These are phyloP conservation scores for Auriscalpium microsporum DNA, from an alignment of 768 basidiomycete species.

Conservation along the genomic window DNA sequence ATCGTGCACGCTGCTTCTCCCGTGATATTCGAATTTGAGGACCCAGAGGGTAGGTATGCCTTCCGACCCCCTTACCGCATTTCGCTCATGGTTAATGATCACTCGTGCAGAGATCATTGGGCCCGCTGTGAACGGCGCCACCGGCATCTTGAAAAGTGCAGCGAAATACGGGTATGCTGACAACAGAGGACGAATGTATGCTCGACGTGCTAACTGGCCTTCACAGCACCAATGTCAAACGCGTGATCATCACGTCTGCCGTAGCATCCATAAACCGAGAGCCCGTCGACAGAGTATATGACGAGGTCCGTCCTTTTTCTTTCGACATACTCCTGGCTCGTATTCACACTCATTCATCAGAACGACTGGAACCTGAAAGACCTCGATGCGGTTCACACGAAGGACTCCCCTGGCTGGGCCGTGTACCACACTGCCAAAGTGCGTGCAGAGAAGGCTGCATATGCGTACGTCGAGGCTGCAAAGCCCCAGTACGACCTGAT, in stretches of 20 bases:
- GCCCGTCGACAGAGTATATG: slow-evolving; percentile 4
- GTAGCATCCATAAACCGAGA: slow-evolving; percentile 35
- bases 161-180: slow-evolving; percentile 44
- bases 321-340: too few relatives aligned
- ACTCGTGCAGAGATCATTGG: slow-evolving; percentile 42
- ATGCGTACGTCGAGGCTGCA: slow-evolving; percentile 39
- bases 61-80: background rate
- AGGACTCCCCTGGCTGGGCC: slow-evolving; percentile 35
- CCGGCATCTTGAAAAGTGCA: slow-evolving; percentile 50
- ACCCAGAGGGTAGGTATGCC: slow-evolving; percentile 27
- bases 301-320: too few relatives aligned
- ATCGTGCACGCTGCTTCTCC: slow-evolving; percentile 67
- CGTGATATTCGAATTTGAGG: slow-evolving; percentile 36
- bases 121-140: slow-evolving; percentile 68
- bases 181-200: background rate
- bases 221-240: slow-evolving; percentile 33
- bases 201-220: background rate
- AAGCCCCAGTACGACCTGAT: slow-evolving; percentile 20
- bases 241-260: slow-evolving; percentile 58
- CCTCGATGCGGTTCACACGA: slow-evolving; percentile 34
- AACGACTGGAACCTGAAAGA: slow-evolving; percentile 47
- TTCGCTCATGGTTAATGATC: background rate
- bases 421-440: slow-evolving; percentile 50
- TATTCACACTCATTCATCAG: slow-evolving; percentile 12
- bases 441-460: slow-evolving; percentile 52